Conservation (phyloP, 169 alveolate genomes). For the Sarcocystis neurona region DNA sequence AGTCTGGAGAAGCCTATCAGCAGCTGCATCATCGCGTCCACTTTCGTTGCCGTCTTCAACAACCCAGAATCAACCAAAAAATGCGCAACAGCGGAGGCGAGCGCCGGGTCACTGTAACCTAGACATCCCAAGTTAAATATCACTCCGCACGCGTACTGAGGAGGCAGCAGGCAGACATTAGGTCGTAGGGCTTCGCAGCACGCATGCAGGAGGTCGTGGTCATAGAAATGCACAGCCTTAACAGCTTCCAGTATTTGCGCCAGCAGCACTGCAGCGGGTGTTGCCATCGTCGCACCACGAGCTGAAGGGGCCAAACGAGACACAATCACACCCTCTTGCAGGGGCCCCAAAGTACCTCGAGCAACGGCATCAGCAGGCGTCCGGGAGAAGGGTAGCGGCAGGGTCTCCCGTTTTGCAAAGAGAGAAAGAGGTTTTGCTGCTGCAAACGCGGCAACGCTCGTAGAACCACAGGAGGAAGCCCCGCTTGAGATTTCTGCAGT, state of each 20-base stretch:
- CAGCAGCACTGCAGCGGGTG: background rate
- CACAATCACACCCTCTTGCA: background rate
- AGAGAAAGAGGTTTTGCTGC: background rate
- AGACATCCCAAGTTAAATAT: conserved; percentile 16
- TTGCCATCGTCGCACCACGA: background rate
- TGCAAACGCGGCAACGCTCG: background rate
- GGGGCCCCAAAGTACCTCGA: background rate
- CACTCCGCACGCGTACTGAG: background rate
- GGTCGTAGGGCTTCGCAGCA: conserved; percentile 13
- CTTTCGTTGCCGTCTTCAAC: background rate
- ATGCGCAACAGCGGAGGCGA: background rate
- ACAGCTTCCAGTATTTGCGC: background rate
- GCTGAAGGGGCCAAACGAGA: background rate
- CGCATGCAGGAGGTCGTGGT: conserved; percentile 1
- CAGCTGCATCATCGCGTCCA: conserved; percentile 31
- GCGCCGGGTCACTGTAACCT: conserved; percentile 21
- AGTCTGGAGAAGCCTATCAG: conserved; percentile 28
- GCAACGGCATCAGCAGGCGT: background rate
- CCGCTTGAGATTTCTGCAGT: background rate
- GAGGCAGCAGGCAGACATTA: background rate
- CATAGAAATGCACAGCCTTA: background rate
- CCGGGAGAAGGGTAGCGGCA: background rate
- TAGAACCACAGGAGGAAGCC: background rate
- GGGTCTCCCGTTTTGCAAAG: background rate
- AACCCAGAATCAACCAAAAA: background rate